Base-by-base conservation (phyloP, 2,329 filamentous ascomycete genomes). In the Diaporthe destruens region DNA sequence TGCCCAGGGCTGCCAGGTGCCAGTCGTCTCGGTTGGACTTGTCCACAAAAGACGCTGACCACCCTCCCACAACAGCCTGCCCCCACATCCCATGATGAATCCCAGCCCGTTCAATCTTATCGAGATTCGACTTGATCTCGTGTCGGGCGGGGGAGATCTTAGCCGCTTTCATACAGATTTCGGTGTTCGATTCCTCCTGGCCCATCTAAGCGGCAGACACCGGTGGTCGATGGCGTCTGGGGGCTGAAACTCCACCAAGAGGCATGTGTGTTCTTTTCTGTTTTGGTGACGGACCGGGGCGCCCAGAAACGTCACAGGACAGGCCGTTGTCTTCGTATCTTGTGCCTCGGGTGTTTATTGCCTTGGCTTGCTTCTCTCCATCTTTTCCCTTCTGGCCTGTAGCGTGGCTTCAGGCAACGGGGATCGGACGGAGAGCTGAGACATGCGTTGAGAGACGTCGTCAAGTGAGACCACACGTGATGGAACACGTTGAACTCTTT, bases 51-150 rank as follows among this genome's bases (percentile, higher is more conserved):
- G 29, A 53, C 32, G 61, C 61, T 66, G 61, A 66, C 47, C 61
- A 65, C 44, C 61, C 44, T 25, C 44, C 44, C 61, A 39, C 59
- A n/a, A 12, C 55, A 51, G 29, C 32, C 44, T 61, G 55, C 42
- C 39, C 67, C 54, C 54, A 59, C 54, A 57, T 47, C 16, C 42
- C 32, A 39, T 51, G n/a, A 18, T 47, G 23, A 63, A 29, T 53
- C 47, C 56, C 39, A 34, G 63, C 49, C 63, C 61, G 56, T 49
- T 16, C 59, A 72, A 61, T 74, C 57, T 74, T 74, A 72, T 74
- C 72, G 72, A 74, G 72, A 74, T 74, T 59, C 70, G 29, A 57
- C 56, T 49, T 59, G 65, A 74, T 72, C 69, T 72, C 69, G 72
- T 66, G 70, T 69, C 63, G 65, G 56, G 53, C 69, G 63, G 65